Evolutionary conservation across 257 asterid species (phyloP).

Genomic region (Gentiana macrophylla): DNA sequence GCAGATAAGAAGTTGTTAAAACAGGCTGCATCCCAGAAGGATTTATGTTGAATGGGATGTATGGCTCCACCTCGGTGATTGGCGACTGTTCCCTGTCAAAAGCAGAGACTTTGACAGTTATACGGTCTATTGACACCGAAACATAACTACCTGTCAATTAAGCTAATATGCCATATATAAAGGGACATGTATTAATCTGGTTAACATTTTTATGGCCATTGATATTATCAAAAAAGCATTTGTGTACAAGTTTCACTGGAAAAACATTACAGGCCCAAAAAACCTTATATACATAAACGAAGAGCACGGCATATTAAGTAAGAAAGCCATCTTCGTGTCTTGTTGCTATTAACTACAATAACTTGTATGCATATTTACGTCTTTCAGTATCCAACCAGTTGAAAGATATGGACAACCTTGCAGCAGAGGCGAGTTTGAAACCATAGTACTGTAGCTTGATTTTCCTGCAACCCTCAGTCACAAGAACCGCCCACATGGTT

Average conservation of each 20-base stretch:
- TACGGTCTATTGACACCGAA: neutral
- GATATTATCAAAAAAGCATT: neutral
- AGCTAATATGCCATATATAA: no score
- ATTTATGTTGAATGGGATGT: slow-evolving; percentile 96
- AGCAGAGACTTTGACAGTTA: slow-evolving; percentile 9
- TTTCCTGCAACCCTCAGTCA: slow-evolving; percentile 97
- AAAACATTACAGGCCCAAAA: no score
- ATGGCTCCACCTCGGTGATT: slow-evolving; percentile 91
- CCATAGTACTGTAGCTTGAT: slow-evolving; percentile 93
- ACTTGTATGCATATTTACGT: neutral
- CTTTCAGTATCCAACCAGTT: neutral
- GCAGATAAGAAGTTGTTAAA: slow-evolving; percentile 81
- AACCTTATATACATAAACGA: no score
- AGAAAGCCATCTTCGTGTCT: no score
- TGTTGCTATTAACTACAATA: no score
- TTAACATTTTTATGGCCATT: no score
- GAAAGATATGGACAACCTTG: slow-evolving; percentile 42
- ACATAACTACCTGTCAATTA: neutral
- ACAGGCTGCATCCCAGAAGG: slow-evolving; percentile 99
- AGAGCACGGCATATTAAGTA: no score
- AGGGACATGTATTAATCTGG: no score
- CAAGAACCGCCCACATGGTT: slow-evolving; percentile 93
- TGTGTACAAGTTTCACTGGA: no score
- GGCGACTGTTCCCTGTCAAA: slow-evolving; percentile 74
- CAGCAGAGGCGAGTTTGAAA: slow-evolving; percentile 86